Conservation (phyloP, 2,329 filamentous ascomycete genomes). For the Trematosphaeria pertusa region DNA sequence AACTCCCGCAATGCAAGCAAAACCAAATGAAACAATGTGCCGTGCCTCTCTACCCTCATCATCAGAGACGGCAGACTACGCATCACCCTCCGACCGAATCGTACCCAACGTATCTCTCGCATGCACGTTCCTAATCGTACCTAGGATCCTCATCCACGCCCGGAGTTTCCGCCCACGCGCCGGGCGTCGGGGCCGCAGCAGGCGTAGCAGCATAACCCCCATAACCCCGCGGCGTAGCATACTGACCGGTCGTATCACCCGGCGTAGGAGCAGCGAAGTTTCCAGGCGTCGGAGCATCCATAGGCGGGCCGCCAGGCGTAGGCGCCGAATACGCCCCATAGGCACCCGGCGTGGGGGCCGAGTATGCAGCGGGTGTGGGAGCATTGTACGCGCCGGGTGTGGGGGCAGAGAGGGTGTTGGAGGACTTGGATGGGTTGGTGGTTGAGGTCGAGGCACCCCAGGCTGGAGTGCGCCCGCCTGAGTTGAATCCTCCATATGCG, state of each 20-base stretch:
- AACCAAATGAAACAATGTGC: no score
- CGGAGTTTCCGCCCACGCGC: constrained; percentile 61
- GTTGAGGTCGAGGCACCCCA: constrained; percentile 63
- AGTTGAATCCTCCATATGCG: constrained; percentile 58
- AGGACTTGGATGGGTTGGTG: constrained; percentile 32
- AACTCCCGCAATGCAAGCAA: no score
- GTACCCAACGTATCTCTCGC: no score
- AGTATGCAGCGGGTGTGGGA: constrained; percentile 46
- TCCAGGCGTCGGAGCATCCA: constrained; percentile 49
- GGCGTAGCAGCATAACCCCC: constrained; percentile 47
- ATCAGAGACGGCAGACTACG: no score
- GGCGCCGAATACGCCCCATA: constrained; percentile 47
- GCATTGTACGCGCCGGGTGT: constrained; percentile 44
- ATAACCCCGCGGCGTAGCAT: constrained; percentile 27
- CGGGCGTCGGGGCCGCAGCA: constrained; percentile 65
- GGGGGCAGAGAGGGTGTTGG: constrained; percentile 38
- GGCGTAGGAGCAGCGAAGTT: constrained; percentile 50
- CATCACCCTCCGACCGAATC: no score
- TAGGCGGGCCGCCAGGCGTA: constrained; percentile 44
- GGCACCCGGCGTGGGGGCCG: constrained; percentile 42
- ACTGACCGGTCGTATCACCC: constrained; percentile 32
- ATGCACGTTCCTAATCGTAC: constrained; percentile 18
- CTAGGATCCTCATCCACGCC: constrained; percentile 27
- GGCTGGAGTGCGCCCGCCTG: constrained; percentile 57
- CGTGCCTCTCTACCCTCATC: no score